phyloP scores from a whole-genome alignment of 2,329 filamentous ascomycete genomes.

The Lecanoromycetidae sp. region DNA sequence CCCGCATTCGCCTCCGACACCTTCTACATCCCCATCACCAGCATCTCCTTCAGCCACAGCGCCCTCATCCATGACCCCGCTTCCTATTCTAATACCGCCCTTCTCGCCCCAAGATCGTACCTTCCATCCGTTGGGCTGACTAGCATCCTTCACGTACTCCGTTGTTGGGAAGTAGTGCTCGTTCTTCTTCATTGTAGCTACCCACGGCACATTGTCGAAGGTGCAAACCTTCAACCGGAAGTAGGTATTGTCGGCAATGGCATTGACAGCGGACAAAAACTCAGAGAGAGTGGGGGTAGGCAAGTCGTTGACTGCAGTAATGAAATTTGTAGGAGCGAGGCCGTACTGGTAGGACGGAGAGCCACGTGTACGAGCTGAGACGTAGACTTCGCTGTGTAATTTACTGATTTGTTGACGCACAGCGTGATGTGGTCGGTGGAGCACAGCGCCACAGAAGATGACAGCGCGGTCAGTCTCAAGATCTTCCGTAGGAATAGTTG shows the following conservation, averaged over 20 bases:
- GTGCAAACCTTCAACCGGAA: slow-evolving; percentile 96
- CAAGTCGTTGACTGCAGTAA: slow-evolving; percentile 87
- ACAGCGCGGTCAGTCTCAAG: slow-evolving; percentile 87
- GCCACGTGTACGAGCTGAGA: slow-evolving; percentile 68
- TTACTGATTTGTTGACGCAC: slow-evolving; percentile 96
- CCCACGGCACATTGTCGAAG: slow-evolving; percentile 96
- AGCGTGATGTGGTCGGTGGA: slow-evolving; percentile 89
- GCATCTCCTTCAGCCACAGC: slow-evolving; percentile 7
- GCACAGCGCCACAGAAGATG: slow-evolving; percentile 85
- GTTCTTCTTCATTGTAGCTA: slow-evolving; percentile 99
- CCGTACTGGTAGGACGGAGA: slow-evolving; percentile 83
- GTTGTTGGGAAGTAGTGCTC: slow-evolving; percentile 79
- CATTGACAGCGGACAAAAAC: slow-evolving; percentile 69
- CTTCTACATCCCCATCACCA: slow-evolving; percentile 7
- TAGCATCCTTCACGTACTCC: slow-evolving; percentile 49
- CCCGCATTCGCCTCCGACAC: not conserved
- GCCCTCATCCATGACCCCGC: slow-evolving; percentile 14
- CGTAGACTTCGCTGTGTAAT: slow-evolving; percentile 91
- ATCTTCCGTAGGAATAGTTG: slow-evolving; percentile 77
- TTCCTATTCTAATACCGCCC: slow-evolving; percentile 10
- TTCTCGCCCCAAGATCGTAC: slow-evolving; percentile 11
- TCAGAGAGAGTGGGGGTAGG: slow-evolving; percentile 68
- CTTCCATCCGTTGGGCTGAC: slow-evolving; percentile 42
- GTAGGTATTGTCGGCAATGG: slow-evolving; percentile 94
- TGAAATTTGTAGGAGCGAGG: slow-evolving; percentile 90